Base-by-base conservation (phyloP, 2,329 filamentous ascomycete species). In the Dactylellina haptotyla region DNA sequence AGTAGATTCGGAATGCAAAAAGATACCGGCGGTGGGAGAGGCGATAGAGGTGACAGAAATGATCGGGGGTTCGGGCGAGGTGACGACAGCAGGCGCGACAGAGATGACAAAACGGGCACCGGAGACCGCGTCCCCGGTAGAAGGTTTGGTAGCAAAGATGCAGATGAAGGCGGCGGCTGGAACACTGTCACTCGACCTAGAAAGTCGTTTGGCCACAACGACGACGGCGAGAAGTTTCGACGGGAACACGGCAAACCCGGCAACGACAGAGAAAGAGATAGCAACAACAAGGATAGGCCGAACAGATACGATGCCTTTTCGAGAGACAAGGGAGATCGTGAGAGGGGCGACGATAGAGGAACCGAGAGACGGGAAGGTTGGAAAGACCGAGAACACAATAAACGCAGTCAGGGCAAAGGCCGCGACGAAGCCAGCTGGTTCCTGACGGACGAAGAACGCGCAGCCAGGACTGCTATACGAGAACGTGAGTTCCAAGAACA, bases 141-240 rank as follows among this genome's bases (percentile, higher is more conserved):
- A 50, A 53, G 69, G 18, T 61, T 66, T 39, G 69, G 61, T 5
- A 45, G 28, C 2, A 73, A 66, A 46, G 69, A 66, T 12, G 69
- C 61, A 10, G 77, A 78, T 39, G 75, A 74, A 26, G 73, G 59
- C 28, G 61, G 71, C 18, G 77, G 75, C 8, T 79, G 78, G 78
- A 77, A 77, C 61, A 78, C 57, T 16, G 77, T 78, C 34, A 78
- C 76, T 25, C 76, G 77, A 53, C 78, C 77, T 10, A 76, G 77
- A 59, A 77, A 77, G 58, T 78, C 77, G 43, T 78, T 79, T 51
- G 78, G 78, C 30, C 76, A 73, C 25, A 73, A 77, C 8, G 78
- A 79, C 26, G 78, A 79, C 37, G 77, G 76, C n/a, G 78, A 79
- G 48, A 77, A 77, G 54, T 78, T 78, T 58, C 69, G 76, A 37